Percentiles rank a stretch among this genome's conserved stretches.
Evolutionary conservation across 306 rosid genomes (phyloP).

Genomic region (Gleditsia sinensis): DNA sequence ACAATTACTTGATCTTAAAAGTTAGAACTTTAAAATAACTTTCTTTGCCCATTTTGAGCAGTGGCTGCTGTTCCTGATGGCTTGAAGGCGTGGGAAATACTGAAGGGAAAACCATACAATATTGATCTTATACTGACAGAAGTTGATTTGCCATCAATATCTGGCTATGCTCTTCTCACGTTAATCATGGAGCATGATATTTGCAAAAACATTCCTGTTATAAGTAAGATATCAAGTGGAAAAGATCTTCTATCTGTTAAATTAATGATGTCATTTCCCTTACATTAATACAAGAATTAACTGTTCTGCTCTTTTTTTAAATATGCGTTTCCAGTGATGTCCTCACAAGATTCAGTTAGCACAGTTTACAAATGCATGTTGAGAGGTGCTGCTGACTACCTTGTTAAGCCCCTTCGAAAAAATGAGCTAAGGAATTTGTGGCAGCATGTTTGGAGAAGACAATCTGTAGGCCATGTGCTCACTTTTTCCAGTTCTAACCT

Average conservation of each 20-base stretch:
- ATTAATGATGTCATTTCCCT: neutral
- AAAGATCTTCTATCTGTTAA: slow-evolving; percentile 16
- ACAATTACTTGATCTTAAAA: neutral
- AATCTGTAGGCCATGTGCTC: slow-evolving; percentile 56
- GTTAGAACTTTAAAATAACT: slow-evolving; percentile 21
- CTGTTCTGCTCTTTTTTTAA: slow-evolving; percentile 5
- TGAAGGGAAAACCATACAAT: slow-evolving; percentile 69
- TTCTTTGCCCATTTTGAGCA: slow-evolving; percentile 47
- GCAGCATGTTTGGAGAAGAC: slow-evolving; percentile 99
- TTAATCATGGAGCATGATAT: slow-evolving; percentile 85
- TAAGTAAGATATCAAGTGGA: slow-evolving; percentile 59
- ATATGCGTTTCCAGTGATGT: slow-evolving; percentile 75
- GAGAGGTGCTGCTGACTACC: slow-evolving; percentile 96
- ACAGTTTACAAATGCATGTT: slow-evolving; percentile 91
- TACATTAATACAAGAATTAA: neutral
- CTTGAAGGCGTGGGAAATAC: slow-evolving; percentile 92
- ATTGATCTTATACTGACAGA: slow-evolving; percentile 89
- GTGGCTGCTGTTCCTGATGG: slow-evolving; percentile 97
- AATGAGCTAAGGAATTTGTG: slow-evolving; percentile 91
- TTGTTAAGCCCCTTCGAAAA: slow-evolving; percentile 88
- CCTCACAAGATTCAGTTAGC: slow-evolving; percentile 77
- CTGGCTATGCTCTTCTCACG: slow-evolving; percentile 90
- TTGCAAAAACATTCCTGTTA: slow-evolving; percentile 93
- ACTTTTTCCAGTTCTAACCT: neutral
- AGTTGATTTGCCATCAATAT: slow-evolving; percentile 90